These are phyloP conservation scores for Chalciporus sp. DNA, from an alignment of 1,284 basidiomycete species.

Conservation along the genomic window DNA sequence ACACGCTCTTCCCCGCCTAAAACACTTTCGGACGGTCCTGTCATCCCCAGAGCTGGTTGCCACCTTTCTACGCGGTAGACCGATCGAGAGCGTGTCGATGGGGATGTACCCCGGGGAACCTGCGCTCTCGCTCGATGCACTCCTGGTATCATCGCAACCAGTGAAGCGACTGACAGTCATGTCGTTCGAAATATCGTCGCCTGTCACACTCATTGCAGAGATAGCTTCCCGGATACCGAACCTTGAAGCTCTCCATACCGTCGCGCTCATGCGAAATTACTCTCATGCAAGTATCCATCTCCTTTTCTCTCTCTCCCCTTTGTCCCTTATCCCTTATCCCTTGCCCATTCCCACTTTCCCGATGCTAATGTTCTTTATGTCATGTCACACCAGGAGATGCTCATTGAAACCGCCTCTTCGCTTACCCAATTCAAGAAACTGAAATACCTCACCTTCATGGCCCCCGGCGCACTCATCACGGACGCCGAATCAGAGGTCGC, in stretches of 20 bases:
- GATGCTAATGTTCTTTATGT: background rate
- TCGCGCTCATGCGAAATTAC: slow-evolving; percentile 50
- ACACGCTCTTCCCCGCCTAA: slow-evolving; percentile 49
- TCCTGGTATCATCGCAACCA: slow-evolving; percentile 41
- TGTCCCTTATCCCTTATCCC: background rate
- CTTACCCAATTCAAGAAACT: slow-evolving; percentile 37
- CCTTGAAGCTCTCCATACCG: slow-evolving; percentile 59
- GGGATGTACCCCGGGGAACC: slow-evolving; percentile 49
- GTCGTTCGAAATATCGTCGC: slow-evolving; percentile 50
- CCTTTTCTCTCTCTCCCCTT: background rate
- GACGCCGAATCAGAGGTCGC: slow-evolving; percentile 40
- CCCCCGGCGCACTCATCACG: slow-evolving; percentile 25
- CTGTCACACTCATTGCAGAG: slow-evolving; percentile 46
- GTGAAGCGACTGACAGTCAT: slow-evolving; percentile 57
- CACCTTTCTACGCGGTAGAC: slow-evolving; percentile 49
- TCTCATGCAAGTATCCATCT: slow-evolving; percentile 39
- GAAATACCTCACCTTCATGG: slow-evolving; percentile 46
- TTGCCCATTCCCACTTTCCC: too few species aligned
- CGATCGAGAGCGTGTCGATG: slow-evolving; percentile 53
- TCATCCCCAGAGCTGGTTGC: slow-evolving; percentile 47
- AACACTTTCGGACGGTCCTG: slow-evolving; percentile 55
- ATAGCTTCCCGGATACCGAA: slow-evolving; percentile 47
- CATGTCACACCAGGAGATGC: slow-evolving; percentile 26
- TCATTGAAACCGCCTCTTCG: slow-evolving; percentile 30
- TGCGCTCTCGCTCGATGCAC: slow-evolving; percentile 43